phyloP scores from a whole-genome alignment of 805 yeast species.

The Saccharomycopsis oosterbeekiorum region DNA sequence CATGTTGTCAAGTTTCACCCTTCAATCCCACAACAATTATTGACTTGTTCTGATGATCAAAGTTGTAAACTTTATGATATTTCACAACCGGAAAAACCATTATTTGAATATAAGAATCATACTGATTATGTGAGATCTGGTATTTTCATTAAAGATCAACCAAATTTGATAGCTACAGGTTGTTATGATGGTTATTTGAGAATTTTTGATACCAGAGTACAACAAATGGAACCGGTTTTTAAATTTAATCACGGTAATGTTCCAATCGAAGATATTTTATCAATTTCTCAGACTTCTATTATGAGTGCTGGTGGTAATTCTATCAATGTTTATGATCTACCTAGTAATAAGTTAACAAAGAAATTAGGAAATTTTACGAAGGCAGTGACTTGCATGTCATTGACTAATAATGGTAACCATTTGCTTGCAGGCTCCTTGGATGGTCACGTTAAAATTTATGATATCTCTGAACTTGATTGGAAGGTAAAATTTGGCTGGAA shows the following conservation, averaged over 20 bases:
- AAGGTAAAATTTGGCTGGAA: constrained; percentile 96
- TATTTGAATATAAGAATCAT: constrained; percentile 54
- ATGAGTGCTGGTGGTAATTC: constrained; percentile 75
- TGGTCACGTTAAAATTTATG: constrained; percentile 95
- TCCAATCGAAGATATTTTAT: constrained; percentile 80
- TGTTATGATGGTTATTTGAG: constrained; percentile 86
- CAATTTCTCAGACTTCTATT: constrained; percentile 64
- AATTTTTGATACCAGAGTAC: constrained; percentile 67
- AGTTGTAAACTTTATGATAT: constrained; percentile 80
- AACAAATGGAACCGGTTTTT: constrained; percentile 39
- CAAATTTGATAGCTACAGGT: constrained; percentile 81
- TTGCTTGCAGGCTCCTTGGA: constrained; percentile 89
- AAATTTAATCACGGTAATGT: constrained; percentile 54
- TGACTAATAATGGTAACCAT: constrained; percentile 59
- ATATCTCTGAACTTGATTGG: constrained; percentile 61
- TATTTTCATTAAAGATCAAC: constrained; percentile 61
- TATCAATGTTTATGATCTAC: constrained; percentile 85
- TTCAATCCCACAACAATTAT: constrained; percentile 55
- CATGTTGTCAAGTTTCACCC: constrained; percentile 93
- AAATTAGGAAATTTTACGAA: constrained; percentile 84
- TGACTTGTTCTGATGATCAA: constrained; percentile 89
- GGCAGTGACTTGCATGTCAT: constrained; percentile 77
- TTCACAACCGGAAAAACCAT: constrained; percentile 64
- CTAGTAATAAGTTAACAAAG: constrained; percentile 52
- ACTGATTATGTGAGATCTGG: constrained; percentile 84